These are phyloP conservation scores for Diplodia scrobiculata DNA, from an alignment of 2,329 filamentous ascomycete species.

Conservation along the genomic window DNA sequence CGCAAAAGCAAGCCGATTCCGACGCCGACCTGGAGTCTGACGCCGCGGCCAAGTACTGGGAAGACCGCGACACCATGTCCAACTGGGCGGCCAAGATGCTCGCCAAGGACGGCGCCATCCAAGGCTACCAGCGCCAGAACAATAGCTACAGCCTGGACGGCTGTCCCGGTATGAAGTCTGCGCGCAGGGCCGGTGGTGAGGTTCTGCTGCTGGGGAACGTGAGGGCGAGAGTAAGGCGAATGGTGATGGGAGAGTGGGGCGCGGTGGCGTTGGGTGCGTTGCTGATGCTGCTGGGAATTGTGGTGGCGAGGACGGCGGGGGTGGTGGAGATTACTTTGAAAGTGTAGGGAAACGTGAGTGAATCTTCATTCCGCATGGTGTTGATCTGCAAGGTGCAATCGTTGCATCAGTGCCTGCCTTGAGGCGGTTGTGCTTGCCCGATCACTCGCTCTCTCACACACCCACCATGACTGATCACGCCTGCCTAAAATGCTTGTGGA, in stretches of 20 bases:
- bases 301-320: neutral
- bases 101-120: slow-evolving; percentile 50
- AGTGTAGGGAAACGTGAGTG: neutral
- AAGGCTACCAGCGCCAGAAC: slow-evolving; percentile 59
- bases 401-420: no score
- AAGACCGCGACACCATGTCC: slow-evolving; percentile 60
- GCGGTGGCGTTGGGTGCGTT: slow-evolving; percentile 34
- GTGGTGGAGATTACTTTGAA: neutral
- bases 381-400: no score
- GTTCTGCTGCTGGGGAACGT: slow-evolving; percentile 50
- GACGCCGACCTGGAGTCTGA: slow-evolving; percentile 20
- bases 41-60: slow-evolving; percentile 31
- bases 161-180: slow-evolving; percentile 59
- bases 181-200: slow-evolving; percentile 53
- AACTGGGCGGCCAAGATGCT: slow-evolving; percentile 55
- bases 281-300: slow-evolving; percentile 15
- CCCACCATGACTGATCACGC: no score
- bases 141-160: slow-evolving; percentile 63
- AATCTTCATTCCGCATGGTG: no score
- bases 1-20: neutral
- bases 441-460: no score
- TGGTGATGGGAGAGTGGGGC: slow-evolving; percentile 33
- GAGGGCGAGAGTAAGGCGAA: slow-evolving; percentile 8
- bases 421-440: no score
- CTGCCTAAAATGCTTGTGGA: no score